Conservation (phyloP, 768 basidiomycete genomes). For the Mrakia gelida region DNA sequence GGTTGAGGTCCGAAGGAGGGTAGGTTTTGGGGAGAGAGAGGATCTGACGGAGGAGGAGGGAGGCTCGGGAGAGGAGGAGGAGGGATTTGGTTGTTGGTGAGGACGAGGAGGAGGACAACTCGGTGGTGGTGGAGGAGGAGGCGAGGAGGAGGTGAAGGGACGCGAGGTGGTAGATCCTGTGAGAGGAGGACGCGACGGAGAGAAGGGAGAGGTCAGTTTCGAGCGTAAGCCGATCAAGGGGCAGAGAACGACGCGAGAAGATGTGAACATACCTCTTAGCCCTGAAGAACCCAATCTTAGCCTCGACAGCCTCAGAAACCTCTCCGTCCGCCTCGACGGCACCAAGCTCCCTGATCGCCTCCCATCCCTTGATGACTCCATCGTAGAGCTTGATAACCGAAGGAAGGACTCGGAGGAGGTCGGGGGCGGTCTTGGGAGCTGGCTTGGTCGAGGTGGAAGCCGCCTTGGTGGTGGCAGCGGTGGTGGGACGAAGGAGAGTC, state of each 20-base stretch:
- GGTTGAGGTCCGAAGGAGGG: constrained; percentile 51
- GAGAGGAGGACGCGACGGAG: neutral
- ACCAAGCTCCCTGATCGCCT: constrained; percentile 74
- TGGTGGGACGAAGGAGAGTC: constrained; percentile 48
- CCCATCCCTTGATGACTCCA: constrained; percentile 74
- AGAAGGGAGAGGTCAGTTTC: constrained; percentile 7
- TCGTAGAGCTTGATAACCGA: constrained; percentile 81
- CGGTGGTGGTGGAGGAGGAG: neutral
- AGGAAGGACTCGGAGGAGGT: constrained; percentile 56
- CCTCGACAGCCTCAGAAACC: constrained; percentile 71
- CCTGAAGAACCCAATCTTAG: constrained; percentile 66
- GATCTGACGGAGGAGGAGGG: constrained; percentile 70
- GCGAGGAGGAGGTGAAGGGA: constrained; percentile 18
- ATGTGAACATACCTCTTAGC: constrained; percentile 58
- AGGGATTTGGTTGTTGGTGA: constrained; percentile 68
- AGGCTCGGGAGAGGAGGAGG: constrained; percentile 64
- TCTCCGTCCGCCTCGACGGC: constrained; percentile 86
- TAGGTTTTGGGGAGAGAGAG: constrained; percentile 52
- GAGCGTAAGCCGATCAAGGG: too few species aligned
- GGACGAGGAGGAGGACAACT: constrained; percentile 56
- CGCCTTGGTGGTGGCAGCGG: constrained; percentile 49
- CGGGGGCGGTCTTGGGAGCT: constrained; percentile 35
- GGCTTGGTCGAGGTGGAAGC: constrained; percentile 35
- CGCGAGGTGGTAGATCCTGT: constrained; percentile 60
- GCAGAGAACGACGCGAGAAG: constrained; percentile 11